Base-by-base conservation (phyloP, 306 rosid species). In the Macrotyloma uniflorum region DNA sequence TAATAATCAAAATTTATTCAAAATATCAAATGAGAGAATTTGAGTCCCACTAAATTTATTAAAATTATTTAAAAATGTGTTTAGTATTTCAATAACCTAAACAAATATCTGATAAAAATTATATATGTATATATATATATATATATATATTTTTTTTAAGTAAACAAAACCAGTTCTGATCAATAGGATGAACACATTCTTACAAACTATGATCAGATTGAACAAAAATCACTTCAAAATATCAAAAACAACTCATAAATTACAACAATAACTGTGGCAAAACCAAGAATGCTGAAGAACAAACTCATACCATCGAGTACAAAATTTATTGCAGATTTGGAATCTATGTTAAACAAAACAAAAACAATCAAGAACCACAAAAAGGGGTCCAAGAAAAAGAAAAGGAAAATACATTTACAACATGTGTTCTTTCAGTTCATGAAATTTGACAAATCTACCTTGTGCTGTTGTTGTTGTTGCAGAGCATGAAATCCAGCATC, bases 401-500 rank as follows among this genome's bases (percentile, higher is more conserved):
- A 40, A 42, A 42, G 1, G 7, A 6, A 5, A 19, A 38, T 36
- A 64, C 75, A 65, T 76, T 23, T 65, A 71, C 53, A 51, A 38
- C 43, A 38, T 9, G 43, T 38, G 43, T 38, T 38, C 43, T 9
- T 38, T 38, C 13, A 38, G 4, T 16, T 18, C 19, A 15, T 46
- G 55, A 49, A 49, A 45, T 14, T 4, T 4, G 18, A 47, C 13
- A 38, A 38, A 38, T 38, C 43, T 38, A 38, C 43, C 43, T 38
- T 2, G 8, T 38, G 43, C 9, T 26, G 62, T 65, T 84, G 43
- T 38, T 26, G 62, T 65, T 84, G 82, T 61, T 85, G 87, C 94
- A 87, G 46, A 91, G 87, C 30, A 93, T n/a, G 26, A 88, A 71
- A 69, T 91, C 87, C 89, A 89, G 55, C 54, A 90, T 47, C 86